phyloP scores from a whole-genome alignment of 2,329 filamentous ascomycete genomes.

The Exserohilum rostratum region DNA sequence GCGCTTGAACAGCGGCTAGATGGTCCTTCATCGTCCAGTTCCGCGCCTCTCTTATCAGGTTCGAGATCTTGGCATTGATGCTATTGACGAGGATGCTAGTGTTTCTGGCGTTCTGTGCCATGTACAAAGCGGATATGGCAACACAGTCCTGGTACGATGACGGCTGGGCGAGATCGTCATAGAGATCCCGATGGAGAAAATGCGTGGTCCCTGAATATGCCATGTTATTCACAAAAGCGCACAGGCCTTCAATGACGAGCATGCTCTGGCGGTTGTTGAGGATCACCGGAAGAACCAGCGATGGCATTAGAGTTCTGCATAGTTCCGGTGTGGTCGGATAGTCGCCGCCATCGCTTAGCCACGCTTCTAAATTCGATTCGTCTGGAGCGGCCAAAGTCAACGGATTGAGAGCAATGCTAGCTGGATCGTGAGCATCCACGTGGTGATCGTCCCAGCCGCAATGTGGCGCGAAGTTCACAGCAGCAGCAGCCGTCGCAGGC shows the following conservation, averaged over 20 bases:
- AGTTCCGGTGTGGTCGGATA: background rate
- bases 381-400: background rate
- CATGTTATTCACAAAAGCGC: constrained; percentile 26
- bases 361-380: background rate
- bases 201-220: constrained; percentile 30
- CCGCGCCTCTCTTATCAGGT: constrained; percentile 15
- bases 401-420: background rate
- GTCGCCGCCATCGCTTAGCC: background rate
- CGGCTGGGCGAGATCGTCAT: constrained; percentile 23
- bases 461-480: background rate
- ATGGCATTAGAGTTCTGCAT: constrained; percentile 1
- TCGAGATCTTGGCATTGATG: constrained; percentile 31
- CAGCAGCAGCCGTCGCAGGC: background rate
- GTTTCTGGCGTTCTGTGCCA: constrained; percentile 31
- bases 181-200: constrained; percentile 35
- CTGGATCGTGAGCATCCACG: background rate
- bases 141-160: constrained; percentile 36
- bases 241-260: constrained; percentile 10
- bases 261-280: background rate
- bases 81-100: constrained; percentile 20
- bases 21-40: constrained; percentile 34
- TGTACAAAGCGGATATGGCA: constrained; percentile 31
- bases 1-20: constrained; percentile 40
- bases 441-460: background rate
- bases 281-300: constrained; percentile 8